phyloP scores from a whole-genome alignment of 2,329 filamentous ascomycete species.

The Epichloe sibirici region DNA sequence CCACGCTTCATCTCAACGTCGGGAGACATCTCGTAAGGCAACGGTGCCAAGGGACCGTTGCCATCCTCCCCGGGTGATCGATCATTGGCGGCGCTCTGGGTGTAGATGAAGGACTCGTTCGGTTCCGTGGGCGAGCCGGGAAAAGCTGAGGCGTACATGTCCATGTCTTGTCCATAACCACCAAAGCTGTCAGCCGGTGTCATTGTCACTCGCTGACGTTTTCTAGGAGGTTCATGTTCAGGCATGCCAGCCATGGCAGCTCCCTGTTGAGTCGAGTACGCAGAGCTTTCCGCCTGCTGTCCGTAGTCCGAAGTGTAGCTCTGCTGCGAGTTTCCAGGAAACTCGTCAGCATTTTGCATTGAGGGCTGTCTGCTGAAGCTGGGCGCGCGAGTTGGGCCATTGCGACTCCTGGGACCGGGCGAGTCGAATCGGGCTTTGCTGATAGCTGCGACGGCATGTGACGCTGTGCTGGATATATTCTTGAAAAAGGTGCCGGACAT shows the following conservation, averaged over 20 bases:
- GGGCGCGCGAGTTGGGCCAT: constrained; percentile 52
- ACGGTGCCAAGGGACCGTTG: constrained; percentile 49
- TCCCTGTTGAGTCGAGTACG: constrained; percentile 52
- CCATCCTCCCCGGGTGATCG: constrained; percentile 34
- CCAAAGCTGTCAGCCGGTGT: constrained; percentile 47
- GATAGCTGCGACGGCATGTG: constrained; percentile 87
- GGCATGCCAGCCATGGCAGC: constrained; percentile 27
- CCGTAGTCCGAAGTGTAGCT: constrained; percentile 67
- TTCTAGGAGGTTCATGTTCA: constrained; percentile 67
- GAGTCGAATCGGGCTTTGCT: constrained; percentile 94
- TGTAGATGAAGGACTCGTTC: constrained; percentile 67
- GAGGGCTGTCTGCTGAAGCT: constrained; percentile 62
- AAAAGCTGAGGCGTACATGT: constrained; percentile 34
- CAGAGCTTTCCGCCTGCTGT: constrained; percentile 53
- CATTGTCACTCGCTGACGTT: constrained; percentile 52
- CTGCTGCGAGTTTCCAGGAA: constrained; percentile 69
- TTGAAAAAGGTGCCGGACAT: constrained; percentile 86
- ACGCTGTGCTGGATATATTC: constrained; percentile 88
- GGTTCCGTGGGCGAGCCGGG: constrained; percentile 67
- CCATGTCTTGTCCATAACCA: constrained; percentile 36
- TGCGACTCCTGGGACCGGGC: constrained; percentile 55
- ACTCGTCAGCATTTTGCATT: constrained; percentile 56
- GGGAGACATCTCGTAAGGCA: constrained; percentile 47
- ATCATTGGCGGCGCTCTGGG: constrained; percentile 35
- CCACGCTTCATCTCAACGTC: constrained; percentile 71